A percentile compares a stretch with the other conserved stretches of the same genome.
Conservation (phyloP, 345 rosid species). For the Eucalyptus decipiens region DNA sequence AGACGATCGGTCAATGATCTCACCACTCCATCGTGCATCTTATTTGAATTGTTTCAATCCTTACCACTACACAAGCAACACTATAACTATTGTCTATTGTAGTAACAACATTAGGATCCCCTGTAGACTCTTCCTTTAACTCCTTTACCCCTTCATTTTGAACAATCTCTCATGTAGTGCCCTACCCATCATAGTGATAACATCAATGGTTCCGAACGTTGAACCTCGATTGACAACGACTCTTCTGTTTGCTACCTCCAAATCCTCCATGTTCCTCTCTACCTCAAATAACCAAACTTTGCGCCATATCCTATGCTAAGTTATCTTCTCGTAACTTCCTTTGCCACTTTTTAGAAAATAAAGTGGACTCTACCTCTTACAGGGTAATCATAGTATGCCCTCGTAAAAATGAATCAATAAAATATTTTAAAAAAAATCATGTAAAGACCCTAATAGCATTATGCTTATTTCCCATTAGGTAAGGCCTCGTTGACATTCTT, state of each 20-base stretch:
- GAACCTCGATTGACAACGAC: background rate
- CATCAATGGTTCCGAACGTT: too few species aligned
- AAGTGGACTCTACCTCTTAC: background rate
- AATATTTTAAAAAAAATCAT: background rate
- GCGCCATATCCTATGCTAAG: background rate
- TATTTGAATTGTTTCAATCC: background rate
- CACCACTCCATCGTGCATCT: background rate
- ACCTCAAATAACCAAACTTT: background rate
- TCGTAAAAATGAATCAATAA: background rate
- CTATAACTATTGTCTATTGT: background rate
- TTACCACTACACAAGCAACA: background rate
- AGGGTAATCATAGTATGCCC: background rate
- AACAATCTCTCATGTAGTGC: too few species aligned
- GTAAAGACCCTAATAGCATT: background rate
- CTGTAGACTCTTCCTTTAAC: too few species aligned
- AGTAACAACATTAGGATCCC: background rate
- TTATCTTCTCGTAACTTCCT: background rate
- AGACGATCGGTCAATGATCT: background rate
- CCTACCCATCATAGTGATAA: too few species aligned
- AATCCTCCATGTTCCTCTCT: background rate
- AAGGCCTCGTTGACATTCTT: background rate
- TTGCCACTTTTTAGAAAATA: background rate
- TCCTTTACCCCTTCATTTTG: too few species aligned
- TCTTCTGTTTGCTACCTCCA: background rate
- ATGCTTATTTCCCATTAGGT: background rate